Conservation (phyloP, 371 early-diverging fungal species). For the Parasitella parasitica region DNA sequence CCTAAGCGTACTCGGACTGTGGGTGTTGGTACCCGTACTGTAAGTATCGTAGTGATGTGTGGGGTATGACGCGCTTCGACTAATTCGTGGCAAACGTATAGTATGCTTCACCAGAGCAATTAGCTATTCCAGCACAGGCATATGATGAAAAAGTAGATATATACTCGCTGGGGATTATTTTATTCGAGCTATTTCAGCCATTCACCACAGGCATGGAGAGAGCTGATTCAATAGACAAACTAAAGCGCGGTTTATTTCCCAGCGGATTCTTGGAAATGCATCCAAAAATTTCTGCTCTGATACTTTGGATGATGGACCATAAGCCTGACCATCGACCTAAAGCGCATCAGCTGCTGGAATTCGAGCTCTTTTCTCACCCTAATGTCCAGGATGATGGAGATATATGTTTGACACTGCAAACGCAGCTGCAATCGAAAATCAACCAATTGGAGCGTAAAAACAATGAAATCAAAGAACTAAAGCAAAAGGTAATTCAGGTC, state of each 20-base stretch:
- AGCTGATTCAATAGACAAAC: slow-evolving; percentile 57
- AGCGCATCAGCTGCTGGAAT: slow-evolving; percentile 71
- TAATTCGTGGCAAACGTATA: no score
- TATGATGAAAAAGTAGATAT: slow-evolving; percentile 72
- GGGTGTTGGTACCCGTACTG: slow-evolving; percentile 63
- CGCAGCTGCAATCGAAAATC: slow-evolving; percentile 24
- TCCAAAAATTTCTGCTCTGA: slow-evolving; percentile 67
- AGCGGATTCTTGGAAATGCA: slow-evolving; percentile 70
- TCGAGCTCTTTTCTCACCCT: slow-evolving; percentile 55
- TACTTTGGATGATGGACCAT: slow-evolving; percentile 77
- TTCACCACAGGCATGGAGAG: slow-evolving; percentile 72
- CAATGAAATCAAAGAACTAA: slow-evolving; percentile 27
- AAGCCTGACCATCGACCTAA: slow-evolving; percentile 72
- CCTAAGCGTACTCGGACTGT: slow-evolving; percentile 36
- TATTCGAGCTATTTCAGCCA: slow-evolving; percentile 70
- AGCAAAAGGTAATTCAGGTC: slow-evolving; percentile 19
- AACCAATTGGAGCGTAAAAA: slow-evolving; percentile 27
- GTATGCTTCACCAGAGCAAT: slow-evolving; percentile 95
- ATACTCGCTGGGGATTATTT: slow-evolving; percentile 70
- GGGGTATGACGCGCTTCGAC: no score
- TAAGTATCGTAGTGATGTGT: neutral
- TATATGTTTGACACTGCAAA: slow-evolving; percentile 15
- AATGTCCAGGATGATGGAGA: slow-evolving; percentile 13
- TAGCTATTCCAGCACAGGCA: slow-evolving; percentile 55
- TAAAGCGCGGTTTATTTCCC: slow-evolving; percentile 72